Evolutionary conservation across 2,329 filamentous ascomycete species (phyloP), one percentile per base, ranked within the genome.

Genomic region (Phaeosphaeriaceae sp.): DNA sequence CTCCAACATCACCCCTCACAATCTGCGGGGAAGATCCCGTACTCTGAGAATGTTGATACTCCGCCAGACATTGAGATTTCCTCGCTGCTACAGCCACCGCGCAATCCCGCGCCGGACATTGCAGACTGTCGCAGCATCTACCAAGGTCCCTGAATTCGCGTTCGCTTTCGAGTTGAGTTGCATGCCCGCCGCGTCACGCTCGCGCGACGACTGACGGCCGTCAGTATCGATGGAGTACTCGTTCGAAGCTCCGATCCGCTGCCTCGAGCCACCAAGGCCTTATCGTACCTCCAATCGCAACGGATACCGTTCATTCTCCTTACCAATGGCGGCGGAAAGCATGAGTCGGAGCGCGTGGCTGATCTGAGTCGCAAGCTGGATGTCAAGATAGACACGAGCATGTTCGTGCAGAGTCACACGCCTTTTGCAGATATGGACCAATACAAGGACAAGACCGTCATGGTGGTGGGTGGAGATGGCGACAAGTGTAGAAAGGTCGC

Each of bases 301-400:
- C 83, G 86, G 48, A 92, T 97, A 47, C 93, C 93, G 13, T 98
- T 96, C 80, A 94, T 99, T 70, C 87, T 99, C 33, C 84, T 99
- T 62, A 99, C 95, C 58, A 99, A 99, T 78, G 95, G 95, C 67
- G 95, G 95, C 44, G 95, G 95, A 57, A 92, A 90, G 72, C 87
- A 88, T 62, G 94, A 98, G 78, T 82, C 81, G 2, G 88, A 91
- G 57, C 86, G 92, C 19, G 89, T 92, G 27, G 81, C 81, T 7
- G 89, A 93, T 60, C 83, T 96, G 53, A 88, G 86, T 66, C 76
- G 84, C 45, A 88, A 87, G 66, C 84, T 96, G 7, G 82, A 85
- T 24, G 81, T 93, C 1, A 78, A 83, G 17, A 81, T 95, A 45
- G 84, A 88, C 41, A 85, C 85, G 15, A 85, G 85, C 61, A 89